A percentile compares a stretch with the other conserved stretches of the same genome.
These are phyloP conservation scores for Crithidia fasciculata DNA, from an alignment of 208 protist species.

Conservation along the genomic window DNA sequence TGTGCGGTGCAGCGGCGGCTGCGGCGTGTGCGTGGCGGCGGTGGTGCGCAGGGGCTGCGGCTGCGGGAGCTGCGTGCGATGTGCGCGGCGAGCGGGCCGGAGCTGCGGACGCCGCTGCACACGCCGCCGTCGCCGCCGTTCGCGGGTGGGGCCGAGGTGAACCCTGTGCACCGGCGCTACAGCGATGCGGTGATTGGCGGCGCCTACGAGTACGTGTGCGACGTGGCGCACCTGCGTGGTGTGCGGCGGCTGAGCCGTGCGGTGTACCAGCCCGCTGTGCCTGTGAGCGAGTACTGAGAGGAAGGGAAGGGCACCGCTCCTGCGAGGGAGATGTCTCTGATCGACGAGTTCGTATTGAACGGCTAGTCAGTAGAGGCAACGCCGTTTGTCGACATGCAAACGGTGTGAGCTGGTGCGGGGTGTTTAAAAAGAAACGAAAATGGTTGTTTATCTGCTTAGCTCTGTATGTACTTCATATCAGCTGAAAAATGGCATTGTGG, in stretches of 20 bases:
- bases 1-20: not conserved
- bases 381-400: too few species aligned
- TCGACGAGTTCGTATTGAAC: too few species aligned
- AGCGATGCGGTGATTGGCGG: not conserved
- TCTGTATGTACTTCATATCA: too few species aligned
- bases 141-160: not conserved
- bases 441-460: too few species aligned
- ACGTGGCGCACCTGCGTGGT: not conserved
- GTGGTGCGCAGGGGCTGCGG: not conserved
- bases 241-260: constrained; percentile 10
- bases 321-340: not conserved
- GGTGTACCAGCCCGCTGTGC: not conserved
- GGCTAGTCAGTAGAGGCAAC: too few species aligned
- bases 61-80: not conserved
- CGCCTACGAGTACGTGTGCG: constrained; percentile 1
- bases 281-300: not conserved
- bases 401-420: too few species aligned
- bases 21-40: not conserved
- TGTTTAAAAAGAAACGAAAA: too few species aligned
- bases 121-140: not conserved
- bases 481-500: too few species aligned
- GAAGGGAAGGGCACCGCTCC: not conserved
- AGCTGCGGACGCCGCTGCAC: not conserved
- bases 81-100: not conserved
- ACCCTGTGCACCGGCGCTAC: constrained; percentile 4